Evolutionary conservation across 805 yeast species (phyloP).

Genomic region (Jamesozyma jinghongensis): DNA sequence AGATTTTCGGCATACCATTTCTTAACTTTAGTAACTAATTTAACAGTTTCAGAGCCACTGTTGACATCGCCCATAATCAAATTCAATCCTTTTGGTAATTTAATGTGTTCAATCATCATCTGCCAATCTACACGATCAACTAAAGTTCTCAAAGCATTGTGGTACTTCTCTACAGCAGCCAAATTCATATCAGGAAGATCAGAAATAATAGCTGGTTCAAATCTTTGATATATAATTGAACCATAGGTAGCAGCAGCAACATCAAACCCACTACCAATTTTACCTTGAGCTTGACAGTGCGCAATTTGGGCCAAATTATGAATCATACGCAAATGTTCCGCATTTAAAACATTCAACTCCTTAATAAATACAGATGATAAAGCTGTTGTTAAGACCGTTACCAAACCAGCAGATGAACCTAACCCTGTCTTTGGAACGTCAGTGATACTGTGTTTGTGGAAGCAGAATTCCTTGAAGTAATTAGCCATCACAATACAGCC

Average conservation of each 20-base stretch:
- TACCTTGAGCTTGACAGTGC: constrained; percentile 90
- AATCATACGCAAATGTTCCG: constrained; percentile 31
- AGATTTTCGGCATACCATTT: constrained; percentile 55
- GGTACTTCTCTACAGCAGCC: constrained; percentile 17
- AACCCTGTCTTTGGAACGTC: constrained; percentile 88
- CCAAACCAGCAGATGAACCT: constrained; percentile 93
- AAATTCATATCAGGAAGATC: constrained; percentile 24
- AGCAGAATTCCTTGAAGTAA: constrained; percentile 40
- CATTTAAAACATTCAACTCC: constrained; percentile 26
- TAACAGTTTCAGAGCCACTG: constrained; percentile 93
- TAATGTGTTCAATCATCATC: constrained; percentile 43
- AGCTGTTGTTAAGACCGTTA: constrained; percentile 68
- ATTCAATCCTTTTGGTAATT: constrained; percentile 59
- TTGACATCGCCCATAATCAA: constrained; percentile 88
- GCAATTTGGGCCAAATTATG: constrained; percentile 85
- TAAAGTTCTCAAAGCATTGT: constrained; percentile 26
- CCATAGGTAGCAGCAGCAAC: constrained; percentile 95
- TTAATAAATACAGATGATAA: constrained; percentile 40
- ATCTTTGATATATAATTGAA: constrained; percentile 72
- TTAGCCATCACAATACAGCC: constrained; percentile 33
- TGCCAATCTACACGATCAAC: constrained; percentile 51
- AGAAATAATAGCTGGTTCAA: constrained; percentile 46
- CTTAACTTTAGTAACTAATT: constrained; percentile 67
- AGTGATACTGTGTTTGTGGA: constrained; percentile 50
- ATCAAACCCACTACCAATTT: constrained; percentile 95